These are phyloP conservation scores for Petunia secreta DNA, from an alignment of 257 asterid species.

Conservation along the genomic window DNA sequence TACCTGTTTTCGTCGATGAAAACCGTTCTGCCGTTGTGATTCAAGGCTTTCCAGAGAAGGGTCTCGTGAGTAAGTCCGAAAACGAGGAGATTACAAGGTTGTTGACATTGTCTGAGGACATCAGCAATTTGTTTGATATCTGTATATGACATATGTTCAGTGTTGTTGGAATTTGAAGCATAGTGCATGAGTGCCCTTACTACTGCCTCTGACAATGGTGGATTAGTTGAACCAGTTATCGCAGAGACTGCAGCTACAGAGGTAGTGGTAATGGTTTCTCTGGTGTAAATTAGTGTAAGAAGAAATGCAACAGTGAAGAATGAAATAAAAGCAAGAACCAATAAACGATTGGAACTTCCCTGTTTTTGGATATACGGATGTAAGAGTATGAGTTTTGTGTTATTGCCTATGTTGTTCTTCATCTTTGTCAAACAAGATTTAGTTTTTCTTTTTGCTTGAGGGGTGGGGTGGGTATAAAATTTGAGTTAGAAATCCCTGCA, in stretches of 20 bases:
- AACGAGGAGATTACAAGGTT: conserved; percentile 56
- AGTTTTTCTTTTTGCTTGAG: not conserved
- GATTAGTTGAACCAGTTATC: conserved; percentile 28
- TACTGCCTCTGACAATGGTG: conserved; percentile 37
- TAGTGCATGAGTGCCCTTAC: conserved; percentile 52
- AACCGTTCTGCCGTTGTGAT: conserved; percentile 53
- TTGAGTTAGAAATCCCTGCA: not conserved
- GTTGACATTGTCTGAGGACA: conserved; percentile 49
- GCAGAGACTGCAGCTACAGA: conserved; percentile 33
- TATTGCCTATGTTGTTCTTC: conserved; percentile 73
- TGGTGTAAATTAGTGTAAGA: conserved; percentile 72
- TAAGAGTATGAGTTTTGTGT: conserved; percentile 80
- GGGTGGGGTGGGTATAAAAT: not conserved
- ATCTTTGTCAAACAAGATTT: conserved; percentile 33
- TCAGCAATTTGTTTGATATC: conserved; percentile 63
- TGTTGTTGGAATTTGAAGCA: conserved; percentile 54
- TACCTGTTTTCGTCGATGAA: conserved; percentile 54
- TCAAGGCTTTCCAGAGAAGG: conserved; percentile 61
- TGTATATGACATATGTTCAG: conserved; percentile 48
- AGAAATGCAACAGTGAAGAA: conserved; percentile 73
- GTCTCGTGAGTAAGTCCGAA: conserved; percentile 61
- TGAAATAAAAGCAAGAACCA: conserved; percentile 77
- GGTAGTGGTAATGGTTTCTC: conserved; percentile 59
- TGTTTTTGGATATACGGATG: conserved; percentile 96
- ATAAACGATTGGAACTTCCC: conserved; percentile 71